Percentiles rank a stretch among this genome's conserved stretches.
Conservation (phyloP, 2,329 filamentous ascomycete genomes). For the Fusarium veterinarium region DNA sequence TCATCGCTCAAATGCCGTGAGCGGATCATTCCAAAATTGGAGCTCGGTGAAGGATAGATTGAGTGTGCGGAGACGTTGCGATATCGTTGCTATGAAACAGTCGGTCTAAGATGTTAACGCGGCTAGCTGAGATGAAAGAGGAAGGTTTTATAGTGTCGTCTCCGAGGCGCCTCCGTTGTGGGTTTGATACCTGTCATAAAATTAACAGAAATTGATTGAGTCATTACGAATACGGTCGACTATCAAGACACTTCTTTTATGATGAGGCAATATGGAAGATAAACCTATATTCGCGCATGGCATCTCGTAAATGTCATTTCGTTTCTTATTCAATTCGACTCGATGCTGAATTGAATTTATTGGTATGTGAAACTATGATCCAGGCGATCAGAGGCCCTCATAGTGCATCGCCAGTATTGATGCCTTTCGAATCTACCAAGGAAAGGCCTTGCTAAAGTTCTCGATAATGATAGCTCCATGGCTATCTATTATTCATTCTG, state of each 20-base stretch:
- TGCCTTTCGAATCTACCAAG: not conserved
- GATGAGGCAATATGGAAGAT: not conserved
- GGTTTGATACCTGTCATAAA: not conserved
- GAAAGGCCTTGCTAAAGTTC: not conserved
- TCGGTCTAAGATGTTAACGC: constrained; percentile 20
- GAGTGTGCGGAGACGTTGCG: constrained; percentile 12
- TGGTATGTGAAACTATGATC: not conserved
- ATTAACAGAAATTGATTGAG: not conserved
- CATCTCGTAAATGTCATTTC: not conserved
- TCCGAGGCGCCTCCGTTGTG: not conserved
- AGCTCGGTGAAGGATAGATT: constrained; percentile 28
- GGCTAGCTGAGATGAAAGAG: constrained; percentile 20
- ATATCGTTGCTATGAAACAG: constrained; percentile 17
- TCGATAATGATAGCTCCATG: not conserved
- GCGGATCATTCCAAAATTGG: constrained; percentile 27
- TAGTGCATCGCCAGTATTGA: not conserved
- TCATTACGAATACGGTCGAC: not conserved
- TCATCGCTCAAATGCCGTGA: constrained; percentile 16
- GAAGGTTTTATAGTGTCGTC: constrained; percentile 7
- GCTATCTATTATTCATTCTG: not conserved
- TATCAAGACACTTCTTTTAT: not conserved
- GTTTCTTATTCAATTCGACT: not conserved
- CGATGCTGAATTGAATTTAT: not conserved
- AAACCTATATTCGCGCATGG: not conserved
- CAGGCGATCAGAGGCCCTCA: not conserved